Evolutionary conservation across 148 eudicot species (phyloP), one percentile per base, ranked within the genome.

Genomic region (Vaccinium darrowii): DNA sequence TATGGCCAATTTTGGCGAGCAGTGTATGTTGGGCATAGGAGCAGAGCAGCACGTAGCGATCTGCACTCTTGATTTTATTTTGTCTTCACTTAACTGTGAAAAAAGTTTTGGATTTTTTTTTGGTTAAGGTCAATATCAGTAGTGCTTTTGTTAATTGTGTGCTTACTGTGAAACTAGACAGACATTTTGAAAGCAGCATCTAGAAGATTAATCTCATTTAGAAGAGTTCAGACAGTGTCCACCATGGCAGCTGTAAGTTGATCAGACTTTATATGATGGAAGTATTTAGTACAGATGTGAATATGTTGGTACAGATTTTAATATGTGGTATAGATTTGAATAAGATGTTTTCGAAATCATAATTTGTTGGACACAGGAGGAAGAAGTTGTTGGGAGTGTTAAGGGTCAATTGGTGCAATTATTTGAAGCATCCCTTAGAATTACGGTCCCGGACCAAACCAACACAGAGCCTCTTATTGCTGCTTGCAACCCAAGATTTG

Each of bases 381-480:
- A 90, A 71, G 92, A 90, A 79, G 79, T 60, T 80, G 85, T 63
- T 13, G 97, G 96, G 39, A 95, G 90, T 87, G 90, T 91, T 39
- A 97, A 92, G 83, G 92, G 89, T 27, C 91, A 81, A 67, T 60
- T 97, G 50, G 91, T 89, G 3, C 89, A 91, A 72, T 81, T 92
- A 72, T 91, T 97, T 87, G 91, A 91, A 83, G 89, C 71, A 81
- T 90, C 99, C 25, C 90, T 97, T 75, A 89, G 81, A 82, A 86
- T 73, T 13, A 95, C 99, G 4, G 91, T 93, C 85, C 98, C 98
- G 4, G 86, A 83, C 65, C 96, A 90, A 88, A 60, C 84, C 23
- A 90, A 92, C 77, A 92, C 92, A 13, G 90, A 87, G 76, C 96
- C 99, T 36, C 67, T 90, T 79, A 88, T 97, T 90, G 91, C 94